Base-by-base conservation (phyloP, 2,329 filamentous ascomycete species). In the Calycina marina region DNA sequence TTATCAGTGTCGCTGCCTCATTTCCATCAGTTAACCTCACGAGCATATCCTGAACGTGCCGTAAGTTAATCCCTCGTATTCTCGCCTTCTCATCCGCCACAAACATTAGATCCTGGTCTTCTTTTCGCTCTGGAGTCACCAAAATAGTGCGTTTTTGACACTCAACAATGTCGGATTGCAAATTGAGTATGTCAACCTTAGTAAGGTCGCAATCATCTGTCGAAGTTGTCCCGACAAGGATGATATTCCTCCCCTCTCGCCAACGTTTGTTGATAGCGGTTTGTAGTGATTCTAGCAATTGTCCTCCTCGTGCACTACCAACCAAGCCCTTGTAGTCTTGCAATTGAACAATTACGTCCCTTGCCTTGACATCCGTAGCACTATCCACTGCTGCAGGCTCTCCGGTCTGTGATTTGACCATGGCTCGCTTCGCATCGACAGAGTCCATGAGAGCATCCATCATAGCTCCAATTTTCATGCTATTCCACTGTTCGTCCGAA, bases 321-420 rank as follows among this genome's bases (percentile, higher is more conserved):
- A 67, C 72, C 6, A 98, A 63, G 41, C 92, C 82, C 32, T 80
- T 73, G 47, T 84, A 80, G 51, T 96, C 83, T 50, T 80, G 72
- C 9, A 93, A 59, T 45, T 83, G 83, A 24, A 92, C 63, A 36
- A 96, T 75, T 5, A 85, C 64, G 14, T 63, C 64, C 5, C 28
- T 9, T n/a, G 43, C 29, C 18, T 24, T 12, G 13, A 16, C 12
- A 29, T 46, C 5, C 42, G 28, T 16, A 25, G 12, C 13, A 25
- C 42, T 39, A 4, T 52, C 43, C 13, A 52, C 41, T 35, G 55
- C 58, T 13, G 49, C 35, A 15, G 28, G 10, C 5, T 36, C 16
- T 3, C 13, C 16, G 4, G 22, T 15, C 12, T 17, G 18, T 5
- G 16, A 27, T 28, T 9, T 22, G 8, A 8, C 8, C 8, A 25